A percentile compares a stretch with the other conserved stretches of the same genome.
phyloP scores from a whole-genome alignment of 1,284 basidiomycete species.

The Apiotrichum laibachii region DNA sequence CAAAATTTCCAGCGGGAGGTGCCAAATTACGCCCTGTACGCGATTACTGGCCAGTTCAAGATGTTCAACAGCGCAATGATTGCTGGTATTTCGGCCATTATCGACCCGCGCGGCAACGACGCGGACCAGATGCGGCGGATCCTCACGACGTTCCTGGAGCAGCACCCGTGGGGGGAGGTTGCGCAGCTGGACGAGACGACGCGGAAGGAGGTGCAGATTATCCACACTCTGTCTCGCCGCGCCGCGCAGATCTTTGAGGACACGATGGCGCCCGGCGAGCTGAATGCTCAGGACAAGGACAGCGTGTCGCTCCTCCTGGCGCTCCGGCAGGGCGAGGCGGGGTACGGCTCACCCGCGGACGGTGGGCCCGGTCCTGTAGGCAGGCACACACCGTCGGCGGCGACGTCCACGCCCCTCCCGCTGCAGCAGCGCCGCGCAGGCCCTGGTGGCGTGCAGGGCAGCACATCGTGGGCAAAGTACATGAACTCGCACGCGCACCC shows the following conservation, averaged over 20 bases:
- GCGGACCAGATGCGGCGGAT: constrained; percentile 48
- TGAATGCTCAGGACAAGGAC: constrained; percentile 44
- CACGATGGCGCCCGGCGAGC: constrained; percentile 43
- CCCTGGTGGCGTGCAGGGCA: neutral
- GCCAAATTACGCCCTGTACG: constrained; percentile 34
- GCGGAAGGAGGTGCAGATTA: constrained; percentile 50
- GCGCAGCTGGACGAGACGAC: constrained; percentile 48
- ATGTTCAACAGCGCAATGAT: constrained; percentile 53
- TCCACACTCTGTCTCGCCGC: constrained; percentile 47
- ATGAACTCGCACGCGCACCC: constrained; percentile 4
- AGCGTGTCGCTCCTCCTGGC: constrained; percentile 45
- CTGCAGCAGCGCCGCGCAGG: too few species aligned
- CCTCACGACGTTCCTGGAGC: constrained; percentile 47
- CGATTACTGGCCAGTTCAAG: constrained; percentile 43
- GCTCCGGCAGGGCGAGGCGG: constrained; percentile 37
- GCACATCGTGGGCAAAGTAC: constrained; percentile 15
- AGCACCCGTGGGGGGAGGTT: constrained; percentile 46
- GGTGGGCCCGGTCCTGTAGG: too few species aligned
- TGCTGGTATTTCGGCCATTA: constrained; percentile 51
- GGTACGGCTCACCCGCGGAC: neutral
- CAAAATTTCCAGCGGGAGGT: constrained; percentile 44
- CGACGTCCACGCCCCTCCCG: neutral
- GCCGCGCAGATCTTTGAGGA: constrained; percentile 48
- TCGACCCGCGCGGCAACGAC: constrained; percentile 48
- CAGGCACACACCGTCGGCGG: neutral